These are phyloP conservation scores for Colletotrichum sp. DNA, from an alignment of 2,329 filamentous ascomycete species.

Conservation along the genomic window DNA sequence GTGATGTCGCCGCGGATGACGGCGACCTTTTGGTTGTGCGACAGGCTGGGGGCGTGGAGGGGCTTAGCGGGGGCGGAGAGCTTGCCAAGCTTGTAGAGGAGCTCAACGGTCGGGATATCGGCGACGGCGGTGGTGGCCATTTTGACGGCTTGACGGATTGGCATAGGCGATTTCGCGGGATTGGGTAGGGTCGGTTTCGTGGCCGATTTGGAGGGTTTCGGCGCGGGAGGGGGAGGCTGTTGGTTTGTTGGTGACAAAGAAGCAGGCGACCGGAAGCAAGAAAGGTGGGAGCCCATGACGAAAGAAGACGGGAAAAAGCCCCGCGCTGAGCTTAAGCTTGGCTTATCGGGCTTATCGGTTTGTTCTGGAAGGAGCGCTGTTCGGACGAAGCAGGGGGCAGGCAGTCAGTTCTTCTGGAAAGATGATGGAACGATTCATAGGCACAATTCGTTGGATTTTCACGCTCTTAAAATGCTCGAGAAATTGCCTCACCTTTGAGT, in stretches of 20 bases:
- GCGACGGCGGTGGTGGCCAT: constrained; percentile 48
- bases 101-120: constrained; percentile 66
- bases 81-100: constrained; percentile 67
- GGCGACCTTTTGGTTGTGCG: constrained; percentile 70
- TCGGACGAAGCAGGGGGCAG: not conserved
- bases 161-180: not conserved
- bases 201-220: not conserved
- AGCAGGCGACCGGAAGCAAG: not conserved
- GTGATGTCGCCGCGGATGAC: constrained; percentile 84
- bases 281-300: constrained; percentile 12
- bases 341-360: not conserved
- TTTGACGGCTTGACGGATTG: constrained; percentile 22
- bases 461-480: not conserved
- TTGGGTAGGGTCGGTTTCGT: not conserved
- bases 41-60: constrained; percentile 44
- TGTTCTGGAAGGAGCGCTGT: not conserved
- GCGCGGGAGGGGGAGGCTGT: not conserved
- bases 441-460: not conserved
- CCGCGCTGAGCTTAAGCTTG: constrained; percentile 8
- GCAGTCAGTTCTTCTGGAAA: not conserved
- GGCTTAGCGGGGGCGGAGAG: constrained; percentile 38
- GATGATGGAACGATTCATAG: not conserved
- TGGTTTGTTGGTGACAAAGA: not conserved
- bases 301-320: not conserved
- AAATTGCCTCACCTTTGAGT: not conserved